Evolutionary conservation across 305 asterid species (phyloP).

Genomic region (Stenogyne calaminthoides): DNA sequence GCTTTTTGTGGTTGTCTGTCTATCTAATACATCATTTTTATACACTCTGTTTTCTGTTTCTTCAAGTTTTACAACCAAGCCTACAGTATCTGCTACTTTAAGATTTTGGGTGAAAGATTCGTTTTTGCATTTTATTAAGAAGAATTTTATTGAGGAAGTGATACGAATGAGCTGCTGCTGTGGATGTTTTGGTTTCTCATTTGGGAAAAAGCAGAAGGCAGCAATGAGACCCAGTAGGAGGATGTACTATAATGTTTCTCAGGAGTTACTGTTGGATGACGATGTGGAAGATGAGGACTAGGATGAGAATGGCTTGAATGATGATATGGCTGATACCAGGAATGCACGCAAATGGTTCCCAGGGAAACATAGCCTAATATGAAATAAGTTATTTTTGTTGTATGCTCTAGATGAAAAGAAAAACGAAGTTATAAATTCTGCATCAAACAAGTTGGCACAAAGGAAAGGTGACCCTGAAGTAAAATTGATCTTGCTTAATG

Average conservation of each 20-base stretch:
- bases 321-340: constrained; percentile 62
- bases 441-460: too few relatives aligned
- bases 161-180: constrained; percentile 81
- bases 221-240: constrained; percentile 43
- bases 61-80: constrained; percentile 58
- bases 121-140: constrained; percentile 41
- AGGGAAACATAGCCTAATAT: too few relatives aligned
- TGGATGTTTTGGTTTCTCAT: constrained; percentile 89
- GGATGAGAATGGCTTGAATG: constrained; percentile 52
- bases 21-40: constrained; percentile 23
- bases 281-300: constrained; percentile 63
- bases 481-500: too few relatives aligned
- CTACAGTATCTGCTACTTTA: constrained; percentile 37
- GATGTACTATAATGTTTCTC: constrained; percentile 46
- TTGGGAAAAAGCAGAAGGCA: constrained; percentile 58
- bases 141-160: constrained; percentile 48
- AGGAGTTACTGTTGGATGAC: constrained; percentile 64
- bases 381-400: too few relatives aligned
- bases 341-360: too few relatives aligned
- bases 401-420: too few relatives aligned
- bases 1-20: constrained; percentile 20
- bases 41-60: constrained; percentile 20
- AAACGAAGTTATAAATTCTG: too few relatives aligned
- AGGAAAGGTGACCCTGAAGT: too few relatives aligned
- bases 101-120: constrained; percentile 25